A percentile compares a stretch with the other conserved stretches of the same genome.
Evolutionary conservation across 768 basidiomycete genomes (phyloP).

Genomic region (Phlebiopsis flavidoalba): DNA sequence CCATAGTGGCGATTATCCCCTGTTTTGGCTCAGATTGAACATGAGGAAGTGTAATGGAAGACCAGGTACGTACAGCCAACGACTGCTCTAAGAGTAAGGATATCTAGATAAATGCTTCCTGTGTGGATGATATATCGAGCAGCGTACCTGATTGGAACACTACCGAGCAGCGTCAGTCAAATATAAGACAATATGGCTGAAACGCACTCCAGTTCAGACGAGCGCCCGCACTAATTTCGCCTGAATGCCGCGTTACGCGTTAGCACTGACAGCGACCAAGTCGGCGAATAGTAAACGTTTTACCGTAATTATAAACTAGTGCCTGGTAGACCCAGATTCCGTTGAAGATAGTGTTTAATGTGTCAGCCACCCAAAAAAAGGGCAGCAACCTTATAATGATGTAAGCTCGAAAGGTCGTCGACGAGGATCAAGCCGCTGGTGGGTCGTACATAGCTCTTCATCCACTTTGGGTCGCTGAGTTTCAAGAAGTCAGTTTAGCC

Average conservation of each 20-base stretch:
- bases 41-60: neutral
- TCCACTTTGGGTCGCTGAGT: neutral
- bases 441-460: neutral
- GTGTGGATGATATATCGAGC: neutral
- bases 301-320: slow-evolving; percentile 14
- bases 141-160: neutral
- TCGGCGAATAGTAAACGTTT: neutral
- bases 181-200: neutral
- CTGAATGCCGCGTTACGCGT: neutral
- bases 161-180: too few relatives aligned
- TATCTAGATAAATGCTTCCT: neutral
- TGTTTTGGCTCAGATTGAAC: neutral
- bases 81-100: neutral
- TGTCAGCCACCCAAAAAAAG: slow-evolving; percentile 13
- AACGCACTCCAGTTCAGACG: neutral
- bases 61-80: neutral
- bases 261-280: neutral
- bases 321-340: slow-evolving; percentile 15
- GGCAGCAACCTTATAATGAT: slow-evolving; percentile 7
- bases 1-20: slow-evolving; percentile 13
- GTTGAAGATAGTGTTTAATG: slow-evolving; percentile 14
- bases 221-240: neutral
- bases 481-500: neutral
- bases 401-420: neutral
- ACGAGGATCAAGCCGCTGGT: neutral